phyloP scores from a whole-genome alignment of 345 rosid genomes.

The Carallia pectinifolia region DNA sequence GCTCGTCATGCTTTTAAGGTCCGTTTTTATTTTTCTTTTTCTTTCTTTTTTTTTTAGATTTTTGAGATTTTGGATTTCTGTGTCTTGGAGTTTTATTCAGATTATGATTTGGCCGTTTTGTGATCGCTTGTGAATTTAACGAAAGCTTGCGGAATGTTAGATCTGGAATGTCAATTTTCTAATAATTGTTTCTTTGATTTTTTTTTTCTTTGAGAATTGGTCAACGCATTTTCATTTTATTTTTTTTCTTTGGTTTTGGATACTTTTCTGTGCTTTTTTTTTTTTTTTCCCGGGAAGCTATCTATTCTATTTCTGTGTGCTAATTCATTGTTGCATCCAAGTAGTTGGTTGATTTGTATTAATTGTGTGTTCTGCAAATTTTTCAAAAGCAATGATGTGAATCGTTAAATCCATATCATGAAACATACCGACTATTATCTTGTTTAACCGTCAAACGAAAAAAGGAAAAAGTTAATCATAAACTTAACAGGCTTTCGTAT shows the following conservation, averaged over 20 bases:
- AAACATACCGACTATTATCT: too few relatives aligned
- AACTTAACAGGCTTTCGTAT: too few relatives aligned
- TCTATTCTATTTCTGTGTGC: neutral
- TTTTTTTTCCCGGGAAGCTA: neutral
- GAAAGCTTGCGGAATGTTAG: neutral
- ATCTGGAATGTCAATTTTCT: neutral
- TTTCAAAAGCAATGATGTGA: too few relatives aligned
- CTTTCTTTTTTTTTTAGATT: neutral
- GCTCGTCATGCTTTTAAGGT: slow-evolving; percentile 99
- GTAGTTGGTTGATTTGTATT: neutral
- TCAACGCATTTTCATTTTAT: too few relatives aligned
- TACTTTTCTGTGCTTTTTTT: neutral
- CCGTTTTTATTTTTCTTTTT: neutral
- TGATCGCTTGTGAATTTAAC: neutral
- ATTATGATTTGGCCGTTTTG: neutral
- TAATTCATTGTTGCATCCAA: neutral
- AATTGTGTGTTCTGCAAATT: neutral
- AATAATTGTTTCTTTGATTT: neutral
- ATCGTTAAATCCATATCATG: too few relatives aligned
- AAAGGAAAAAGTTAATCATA: too few relatives aligned
- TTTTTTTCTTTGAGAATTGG: too few relatives aligned
- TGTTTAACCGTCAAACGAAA: too few relatives aligned
- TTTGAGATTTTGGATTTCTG: neutral
- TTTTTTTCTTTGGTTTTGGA: too few relatives aligned
- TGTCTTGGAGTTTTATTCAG: neutral